phyloP scores from a whole-genome alignment of 768 basidiomycete genomes.

The Fomitopsis pulvina region DNA sequence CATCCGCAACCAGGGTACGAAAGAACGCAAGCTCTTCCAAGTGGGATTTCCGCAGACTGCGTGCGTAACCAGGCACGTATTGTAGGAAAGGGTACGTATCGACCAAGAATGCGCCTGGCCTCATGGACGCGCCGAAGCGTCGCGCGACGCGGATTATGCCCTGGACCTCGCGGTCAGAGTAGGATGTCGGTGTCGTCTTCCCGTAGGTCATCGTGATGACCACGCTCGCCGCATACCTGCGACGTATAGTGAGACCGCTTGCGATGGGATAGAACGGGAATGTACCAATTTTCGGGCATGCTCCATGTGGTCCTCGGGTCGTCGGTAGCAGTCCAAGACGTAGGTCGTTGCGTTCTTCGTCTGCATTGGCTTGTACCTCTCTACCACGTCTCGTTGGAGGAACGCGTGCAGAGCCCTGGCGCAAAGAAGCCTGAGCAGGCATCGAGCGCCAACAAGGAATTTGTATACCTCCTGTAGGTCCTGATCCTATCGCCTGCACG shows the following conservation, averaged over 20 bases:
- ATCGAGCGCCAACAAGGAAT: constrained; percentile 8
- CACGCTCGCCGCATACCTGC: constrained; percentile 31
- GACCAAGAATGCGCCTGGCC: constrained; percentile 28
- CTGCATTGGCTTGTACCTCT: constrained; percentile 28
- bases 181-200: constrained; percentile 29
- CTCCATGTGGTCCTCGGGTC: constrained; percentile 27
- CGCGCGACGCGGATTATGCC: constrained; percentile 26
- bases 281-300: constrained; percentile 25
- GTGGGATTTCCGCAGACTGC: constrained; percentile 42
- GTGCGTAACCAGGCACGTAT: constrained; percentile 53
- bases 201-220: constrained; percentile 34
- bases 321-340: constrained; percentile 27
- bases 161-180: constrained; percentile 28
- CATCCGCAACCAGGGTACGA: constrained; percentile 18
- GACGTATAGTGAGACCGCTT: neutral
- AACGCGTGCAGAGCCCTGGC: constrained; percentile 26
- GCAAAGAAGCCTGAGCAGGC: neutral
- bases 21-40: constrained; percentile 30
- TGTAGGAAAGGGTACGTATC: constrained; percentile 30
- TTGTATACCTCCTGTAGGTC: constrained; percentile 10
- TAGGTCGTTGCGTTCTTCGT: constrained; percentile 24
- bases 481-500: constrained; percentile 24
- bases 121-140: constrained; percentile 30
- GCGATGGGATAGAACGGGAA: neutral
- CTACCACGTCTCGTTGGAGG: constrained; percentile 26